These are phyloP conservation scores for Persicaria maculosa DNA, from an alignment of 148 eudicot genomes.

Conservation along the genomic window DNA sequence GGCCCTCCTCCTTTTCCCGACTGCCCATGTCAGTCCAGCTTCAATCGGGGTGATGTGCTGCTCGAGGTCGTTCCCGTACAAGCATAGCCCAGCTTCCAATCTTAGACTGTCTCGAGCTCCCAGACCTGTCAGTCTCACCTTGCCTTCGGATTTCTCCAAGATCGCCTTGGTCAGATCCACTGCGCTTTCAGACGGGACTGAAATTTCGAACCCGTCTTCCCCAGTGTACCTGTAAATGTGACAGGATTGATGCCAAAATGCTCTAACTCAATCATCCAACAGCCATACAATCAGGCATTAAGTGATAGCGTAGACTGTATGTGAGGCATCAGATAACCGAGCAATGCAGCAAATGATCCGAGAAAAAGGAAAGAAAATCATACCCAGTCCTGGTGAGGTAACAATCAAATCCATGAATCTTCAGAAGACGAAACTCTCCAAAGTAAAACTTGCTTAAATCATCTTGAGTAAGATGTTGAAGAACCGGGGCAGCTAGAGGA, in stretches of 20 bases:
- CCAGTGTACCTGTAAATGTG: slow-evolving; percentile 69
- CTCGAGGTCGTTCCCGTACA: slow-evolving; percentile 92
- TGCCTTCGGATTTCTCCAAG: slow-evolving; percentile 90
- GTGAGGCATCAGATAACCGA: background rate
- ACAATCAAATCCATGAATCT: slow-evolving; percentile 71
- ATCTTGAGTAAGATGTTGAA: slow-evolving; percentile 77
- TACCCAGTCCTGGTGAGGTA: slow-evolving; percentile 97
- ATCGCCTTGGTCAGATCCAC: slow-evolving; percentile 81
- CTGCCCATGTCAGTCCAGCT: slow-evolving; percentile 97
- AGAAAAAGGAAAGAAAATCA: slow-evolving; percentile 7
- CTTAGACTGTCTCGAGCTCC: slow-evolving; percentile 98
- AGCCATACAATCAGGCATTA: too few species aligned
- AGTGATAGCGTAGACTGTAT: background rate
- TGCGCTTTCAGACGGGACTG: slow-evolving; percentile 74
- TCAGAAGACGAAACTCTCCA: slow-evolving; percentile 58
- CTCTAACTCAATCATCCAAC: too few species aligned
- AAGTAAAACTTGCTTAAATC: slow-evolving; percentile 94
- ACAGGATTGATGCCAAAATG: background rate
- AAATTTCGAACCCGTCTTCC: slow-evolving; percentile 97
- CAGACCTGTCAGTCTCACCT: slow-evolving; percentile 84
- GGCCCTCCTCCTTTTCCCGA: slow-evolving; percentile 91
- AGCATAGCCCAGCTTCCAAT: slow-evolving; percentile 87
- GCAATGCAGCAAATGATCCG: background rate
- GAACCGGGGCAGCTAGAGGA: slow-evolving; percentile 91
- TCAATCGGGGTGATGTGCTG: slow-evolving; percentile 90